Conservation (phyloP, 1,284 basidiomycete genomes). For the Wallemia ichthyophaga region DNA sequence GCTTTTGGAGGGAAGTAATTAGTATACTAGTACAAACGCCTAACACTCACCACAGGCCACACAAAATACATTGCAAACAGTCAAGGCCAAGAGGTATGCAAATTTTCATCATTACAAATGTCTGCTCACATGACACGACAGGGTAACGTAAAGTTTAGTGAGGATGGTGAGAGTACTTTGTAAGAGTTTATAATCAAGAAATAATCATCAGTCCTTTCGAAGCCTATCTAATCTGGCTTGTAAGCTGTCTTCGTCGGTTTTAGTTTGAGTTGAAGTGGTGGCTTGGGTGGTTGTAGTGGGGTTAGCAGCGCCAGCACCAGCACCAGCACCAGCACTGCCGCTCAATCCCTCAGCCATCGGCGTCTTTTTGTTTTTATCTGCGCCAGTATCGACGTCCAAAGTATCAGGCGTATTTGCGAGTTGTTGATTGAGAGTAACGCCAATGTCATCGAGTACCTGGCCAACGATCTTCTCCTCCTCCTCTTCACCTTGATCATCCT, state of each 20-base stretch:
- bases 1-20: neutral
- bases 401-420: neutral
- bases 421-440: conserved; percentile 66
- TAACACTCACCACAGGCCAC: too few relatives aligned
- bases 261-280: neutral
- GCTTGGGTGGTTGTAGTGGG: neutral
- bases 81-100: neutral
- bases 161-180: neutral
- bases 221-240: neutral
- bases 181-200: neutral
- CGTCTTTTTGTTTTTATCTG: neutral
- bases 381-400: neutral
- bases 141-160: neutral
- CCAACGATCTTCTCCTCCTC: conserved; percentile 88
- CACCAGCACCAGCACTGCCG: too few relatives aligned
- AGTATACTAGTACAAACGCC: too few relatives aligned
- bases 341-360: neutral
- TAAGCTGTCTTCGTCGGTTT: neutral
- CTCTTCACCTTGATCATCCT: conserved; percentile 67
- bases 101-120: neutral
- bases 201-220: neutral
- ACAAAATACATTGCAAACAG: neutral
- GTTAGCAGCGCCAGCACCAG: neutral
- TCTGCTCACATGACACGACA: neutral
- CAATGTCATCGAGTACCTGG: conserved; percentile 92